Conservation (phyloP, 306 rosid genomes). For the Luffa aegyptiaca region DNA sequence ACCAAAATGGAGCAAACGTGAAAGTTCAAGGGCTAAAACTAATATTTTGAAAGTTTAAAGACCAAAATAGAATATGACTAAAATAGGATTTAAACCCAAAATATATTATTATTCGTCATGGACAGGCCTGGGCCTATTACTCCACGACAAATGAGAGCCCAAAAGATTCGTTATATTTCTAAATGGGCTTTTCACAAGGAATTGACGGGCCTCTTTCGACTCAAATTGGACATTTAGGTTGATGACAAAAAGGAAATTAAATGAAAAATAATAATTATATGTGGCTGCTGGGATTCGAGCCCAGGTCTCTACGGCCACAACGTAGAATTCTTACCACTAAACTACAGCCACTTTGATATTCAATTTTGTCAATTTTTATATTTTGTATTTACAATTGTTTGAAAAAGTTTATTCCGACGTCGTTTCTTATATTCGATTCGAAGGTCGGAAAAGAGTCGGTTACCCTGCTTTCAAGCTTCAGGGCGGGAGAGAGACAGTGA, state of each 20-base stretch:
- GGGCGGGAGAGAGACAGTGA: background rate
- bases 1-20: too few species aligned
- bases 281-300: constrained; percentile 7
- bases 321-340: constrained; percentile 6
- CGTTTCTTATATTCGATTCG: background rate
- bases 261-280: background rate
- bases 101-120: background rate
- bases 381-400: too few species aligned
- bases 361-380: too few species aligned
- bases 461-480: background rate
- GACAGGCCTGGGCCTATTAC: background rate
- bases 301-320: constrained; percentile 8
- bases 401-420: background rate
- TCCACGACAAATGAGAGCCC: background rate
- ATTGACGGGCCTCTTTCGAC: background rate
- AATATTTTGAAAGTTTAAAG: too few species aligned
- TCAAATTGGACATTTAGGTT: background rate
- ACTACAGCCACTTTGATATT: background rate
- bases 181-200: background rate
- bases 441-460: background rate
- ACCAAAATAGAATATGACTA: too few species aligned
- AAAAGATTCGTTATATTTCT: background rate
- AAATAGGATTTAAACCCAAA: too few species aligned
- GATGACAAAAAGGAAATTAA: background rate
- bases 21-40: too few species aligned